Base-by-base conservation (phyloP, 1,284 basidiomycete genomes). In the Prillingera fragicola region DNA sequence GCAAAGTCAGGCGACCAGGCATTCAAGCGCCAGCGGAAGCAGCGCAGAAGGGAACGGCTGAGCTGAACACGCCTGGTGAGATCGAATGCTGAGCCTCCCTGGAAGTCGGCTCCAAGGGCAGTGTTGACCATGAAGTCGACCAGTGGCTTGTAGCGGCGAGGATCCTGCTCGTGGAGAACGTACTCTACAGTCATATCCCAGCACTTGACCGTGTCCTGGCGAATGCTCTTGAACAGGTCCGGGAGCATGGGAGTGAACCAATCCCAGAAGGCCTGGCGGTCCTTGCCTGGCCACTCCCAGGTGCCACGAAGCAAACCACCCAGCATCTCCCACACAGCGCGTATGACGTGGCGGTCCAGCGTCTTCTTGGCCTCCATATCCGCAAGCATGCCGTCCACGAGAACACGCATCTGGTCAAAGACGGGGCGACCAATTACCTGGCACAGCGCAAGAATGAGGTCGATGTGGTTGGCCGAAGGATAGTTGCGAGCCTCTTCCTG, bases 311-410 rank as follows among this genome's bases (percentile, higher is more conserved):
- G 65, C 37, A 86, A 62, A 33, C 91, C 92, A 34, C 81, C 78
- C 27, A 96, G 66, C 24, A 95, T 73, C 74, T 98, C 94, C 39
- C 85, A 87, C 7, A 85, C 84, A 18, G 89, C 89, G 24, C 92
- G 80, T 63, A 94, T 91, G 70, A 89, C 87, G 74, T 89, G 94
- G 45, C 89, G 85, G 64, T 96, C 87, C 25, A 64, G 64, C 8
- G 64, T 59, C 52, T 65, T 69, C 34, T 54, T 69, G 38, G 31
- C 28, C 12, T 62, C 68, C 55, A 66, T 67, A 27, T 69, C 69
- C 5, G 56, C 40, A 18, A 72, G 49, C 33, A 64, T 61, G 19
- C 41, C 52, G 14, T 67, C 62, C 23, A 72, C 46, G 35, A 72
- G 61, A 0, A 62, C 63, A 24, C 45, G 52, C 39, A 67, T 49